Evolutionary conservation across 768 basidiomycete genomes (phyloP), one percentile per base, ranked within the genome.

Genomic region (Panellus pusillus): DNA sequence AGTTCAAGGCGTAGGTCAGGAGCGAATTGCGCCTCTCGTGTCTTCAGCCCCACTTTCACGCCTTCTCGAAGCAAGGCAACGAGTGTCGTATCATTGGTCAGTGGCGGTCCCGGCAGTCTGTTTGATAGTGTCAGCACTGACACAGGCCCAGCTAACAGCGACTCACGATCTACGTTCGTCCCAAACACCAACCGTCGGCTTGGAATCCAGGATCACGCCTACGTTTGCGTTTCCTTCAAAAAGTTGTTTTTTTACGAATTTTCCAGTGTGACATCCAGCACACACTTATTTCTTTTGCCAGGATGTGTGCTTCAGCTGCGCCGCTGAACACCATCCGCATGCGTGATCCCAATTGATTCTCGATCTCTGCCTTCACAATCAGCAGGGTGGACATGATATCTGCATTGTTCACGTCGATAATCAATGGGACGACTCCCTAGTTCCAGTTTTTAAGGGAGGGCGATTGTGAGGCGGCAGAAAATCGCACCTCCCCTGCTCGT

Each of bases 31-130:
- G 82, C 81, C 56, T 86, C 82, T 35, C 73, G 70, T 31, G 85
- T 74, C 15, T 86, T 89, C 45, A 93, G 64, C 17, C 82, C 90
- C n/a, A 92, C 85, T 17, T 83, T 84, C n/a, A 96, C 88, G n/a
- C 84, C 85, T 32, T 86, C 76, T 6, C 79, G 72, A 14, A 88
- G 68, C 36, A 98, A 76, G 18, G 74, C 79, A 4, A 82, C 77
- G 36, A 93, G 81, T 60, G 72, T 77, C 13, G 81, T 81, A 56
- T 80, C 74, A 51, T 80, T 79, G 6, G 86, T 81, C 20, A 93
- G 68, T 5, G 92, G 92, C 19, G 86, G 86, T 1, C 91, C 91
- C 27, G 89, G 83, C 60, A 86, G 66, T 65, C 87, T 83, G 64
- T 43, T 24, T 17, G 18, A 27, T 36, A 18, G 18, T 45, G 27